phyloP scores from a whole-genome alignment of 331 rosid species.

The Prunus yedoensis region DNA sequence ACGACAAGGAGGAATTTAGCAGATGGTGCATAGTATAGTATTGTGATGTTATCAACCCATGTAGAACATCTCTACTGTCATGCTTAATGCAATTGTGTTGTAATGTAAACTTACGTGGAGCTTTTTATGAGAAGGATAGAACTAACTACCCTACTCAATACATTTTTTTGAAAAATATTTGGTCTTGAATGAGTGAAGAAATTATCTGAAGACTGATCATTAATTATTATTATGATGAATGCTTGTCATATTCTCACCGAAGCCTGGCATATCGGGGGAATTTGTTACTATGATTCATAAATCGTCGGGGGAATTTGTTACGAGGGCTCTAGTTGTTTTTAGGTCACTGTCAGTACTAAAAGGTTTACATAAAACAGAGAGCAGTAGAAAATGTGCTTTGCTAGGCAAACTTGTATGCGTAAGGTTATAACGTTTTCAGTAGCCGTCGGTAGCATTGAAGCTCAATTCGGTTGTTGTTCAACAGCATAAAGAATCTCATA shows the following conservation, averaged over 20 bases:
- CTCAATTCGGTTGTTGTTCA: too few relatives aligned
- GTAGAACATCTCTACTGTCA: constrained; percentile 2
- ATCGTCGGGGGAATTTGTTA: neutral
- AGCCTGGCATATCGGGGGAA: neutral
- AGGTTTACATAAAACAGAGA: too few relatives aligned
- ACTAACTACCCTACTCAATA: neutral
- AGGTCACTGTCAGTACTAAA: too few relatives aligned
- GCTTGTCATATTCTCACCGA: neutral
- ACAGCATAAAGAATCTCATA: too few relatives aligned
- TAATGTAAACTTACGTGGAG: constrained; percentile 7
- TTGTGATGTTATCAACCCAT: neutral
- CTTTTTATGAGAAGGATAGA: too few relatives aligned
- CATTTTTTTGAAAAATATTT: neutral
- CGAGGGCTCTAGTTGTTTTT: neutral
- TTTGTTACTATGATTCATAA: neutral
- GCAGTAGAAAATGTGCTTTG: too few relatives aligned
- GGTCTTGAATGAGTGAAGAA: constrained; percentile 6
- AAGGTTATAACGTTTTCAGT: too few relatives aligned
- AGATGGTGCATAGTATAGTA: constrained; percentile 80
- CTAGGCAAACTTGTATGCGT: too few relatives aligned
- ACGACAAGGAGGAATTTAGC: constrained; percentile 86
- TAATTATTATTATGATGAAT: neutral
- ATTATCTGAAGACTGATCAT: neutral
- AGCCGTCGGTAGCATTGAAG: too few relatives aligned
- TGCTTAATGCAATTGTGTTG: constrained; percentile 1